Evolutionary conservation across 805 yeast genomes (phyloP).

Genomic region (Blastobotrys chiropterorum): DNA sequence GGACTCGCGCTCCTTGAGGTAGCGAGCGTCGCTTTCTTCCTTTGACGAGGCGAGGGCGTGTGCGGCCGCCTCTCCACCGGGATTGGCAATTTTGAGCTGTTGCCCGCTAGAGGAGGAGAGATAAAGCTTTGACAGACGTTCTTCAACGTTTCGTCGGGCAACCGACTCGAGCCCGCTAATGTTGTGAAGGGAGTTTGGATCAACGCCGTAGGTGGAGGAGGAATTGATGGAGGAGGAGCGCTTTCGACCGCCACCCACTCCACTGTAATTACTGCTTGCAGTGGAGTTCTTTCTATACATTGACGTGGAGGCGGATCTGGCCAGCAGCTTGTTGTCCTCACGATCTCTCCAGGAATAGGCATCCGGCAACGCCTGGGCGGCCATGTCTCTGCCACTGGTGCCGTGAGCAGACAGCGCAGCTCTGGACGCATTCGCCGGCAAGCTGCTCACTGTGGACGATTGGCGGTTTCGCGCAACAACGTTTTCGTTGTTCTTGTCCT

Average conservation of each 20-base stretch:
- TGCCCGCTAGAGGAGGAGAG: constrained; percentile 17
- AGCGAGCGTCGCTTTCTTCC: not conserved
- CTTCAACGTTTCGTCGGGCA: constrained; percentile 29
- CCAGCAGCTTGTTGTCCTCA: constrained; percentile 2
- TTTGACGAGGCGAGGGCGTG: constrained; percentile 3
- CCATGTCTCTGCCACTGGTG: constrained; percentile 29
- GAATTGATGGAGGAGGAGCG: constrained; percentile 4
- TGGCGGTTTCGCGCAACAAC: constrained; percentile 1
- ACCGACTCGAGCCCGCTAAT: constrained; percentile 24
- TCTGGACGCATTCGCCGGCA: constrained; percentile 21
- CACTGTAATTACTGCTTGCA: not conserved
- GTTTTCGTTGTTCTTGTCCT: constrained; percentile 12
- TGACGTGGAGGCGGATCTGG: not conserved
- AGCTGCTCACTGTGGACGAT: not conserved
- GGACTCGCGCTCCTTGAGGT: constrained; percentile 17
- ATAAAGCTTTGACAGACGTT: constrained; percentile 24
- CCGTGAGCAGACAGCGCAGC: constrained; percentile 30
- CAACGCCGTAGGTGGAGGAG: not conserved
- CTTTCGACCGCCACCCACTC: not conserved
- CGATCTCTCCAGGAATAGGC: constrained; percentile 29
- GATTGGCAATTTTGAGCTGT: constrained; percentile 15
- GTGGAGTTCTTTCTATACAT: not conserved
- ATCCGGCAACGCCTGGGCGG: constrained; percentile 30
- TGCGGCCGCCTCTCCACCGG: constrained; percentile 20
- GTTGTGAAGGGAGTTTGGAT: constrained; percentile 2